These are phyloP conservation scores for Aspergillus chevalieri DNA, from an alignment of 2,329 filamentous ascomycete species.

Conservation along the genomic window DNA sequence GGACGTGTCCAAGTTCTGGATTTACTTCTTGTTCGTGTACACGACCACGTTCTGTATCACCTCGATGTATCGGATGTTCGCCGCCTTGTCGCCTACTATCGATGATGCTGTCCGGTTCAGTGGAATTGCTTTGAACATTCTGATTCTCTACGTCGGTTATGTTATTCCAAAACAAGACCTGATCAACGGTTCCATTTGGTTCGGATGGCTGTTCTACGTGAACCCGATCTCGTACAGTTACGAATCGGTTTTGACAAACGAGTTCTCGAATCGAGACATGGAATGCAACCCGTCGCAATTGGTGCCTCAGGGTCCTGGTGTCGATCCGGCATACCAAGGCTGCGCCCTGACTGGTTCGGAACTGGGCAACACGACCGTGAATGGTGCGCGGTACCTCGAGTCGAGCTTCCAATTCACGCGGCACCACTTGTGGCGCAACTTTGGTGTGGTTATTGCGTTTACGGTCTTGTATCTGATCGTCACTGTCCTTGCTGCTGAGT, in stretches of 20 bases:
- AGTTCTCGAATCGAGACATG: slow-evolving; percentile 54
- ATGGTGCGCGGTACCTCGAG: slow-evolving; percentile 50
- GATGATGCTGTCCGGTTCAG: slow-evolving; percentile 62
- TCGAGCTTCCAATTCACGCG: slow-evolving; percentile 53
- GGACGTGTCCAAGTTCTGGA: slow-evolving; percentile 59
- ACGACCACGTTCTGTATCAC: slow-evolving; percentile 58
- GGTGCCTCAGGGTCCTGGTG: slow-evolving; percentile 54
- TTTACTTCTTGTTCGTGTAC: slow-evolving; percentile 60
- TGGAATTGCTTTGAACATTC: slow-evolving; percentile 54
- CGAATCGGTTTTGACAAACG: slow-evolving; percentile 62
- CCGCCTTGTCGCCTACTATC: slow-evolving; percentile 57
- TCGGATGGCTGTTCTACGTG: slow-evolving; percentile 56
- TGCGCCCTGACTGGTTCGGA: slow-evolving; percentile 56
- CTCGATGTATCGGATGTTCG: slow-evolving; percentile 61
- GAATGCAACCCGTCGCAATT: slow-evolving; percentile 54
- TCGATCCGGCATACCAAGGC: slow-evolving; percentile 54
- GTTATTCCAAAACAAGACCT: slow-evolving; percentile 58
- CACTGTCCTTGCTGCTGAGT: slow-evolving; percentile 64
- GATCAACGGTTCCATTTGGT: slow-evolving; percentile 57
- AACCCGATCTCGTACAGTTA: slow-evolving; percentile 57
- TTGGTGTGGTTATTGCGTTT: slow-evolving; percentile 71
- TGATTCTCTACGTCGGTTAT: slow-evolving; percentile 61
- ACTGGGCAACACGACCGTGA: slow-evolving; percentile 46
- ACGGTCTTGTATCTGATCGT: slow-evolving; percentile 66
- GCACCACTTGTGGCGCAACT: slow-evolving; percentile 63